phyloP scores from a whole-genome alignment of 202 grass and related monocot species.

The Saccharum hybrid region DNA sequence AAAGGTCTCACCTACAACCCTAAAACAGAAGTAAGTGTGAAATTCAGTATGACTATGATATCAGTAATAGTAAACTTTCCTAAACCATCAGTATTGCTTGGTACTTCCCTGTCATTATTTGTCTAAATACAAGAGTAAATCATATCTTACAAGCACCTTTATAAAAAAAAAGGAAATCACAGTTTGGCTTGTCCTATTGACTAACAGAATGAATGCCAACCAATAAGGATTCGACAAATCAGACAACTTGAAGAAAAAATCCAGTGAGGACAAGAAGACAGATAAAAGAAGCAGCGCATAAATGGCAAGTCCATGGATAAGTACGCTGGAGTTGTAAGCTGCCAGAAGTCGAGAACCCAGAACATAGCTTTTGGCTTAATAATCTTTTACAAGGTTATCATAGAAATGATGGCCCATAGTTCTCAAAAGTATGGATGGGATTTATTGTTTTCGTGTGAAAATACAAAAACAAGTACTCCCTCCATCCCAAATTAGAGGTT shows the following conservation, averaged over 20 bases:
- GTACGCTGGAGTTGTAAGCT: neutral
- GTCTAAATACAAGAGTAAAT: neutral
- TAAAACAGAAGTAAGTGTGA: neutral
- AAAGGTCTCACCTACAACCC: neutral
- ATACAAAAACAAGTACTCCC: neutral
- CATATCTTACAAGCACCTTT: neutral
- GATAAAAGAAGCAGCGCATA: neutral
- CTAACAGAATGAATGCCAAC: neutral
- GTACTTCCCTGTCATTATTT: neutral
- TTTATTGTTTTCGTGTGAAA: conserved; percentile 1
- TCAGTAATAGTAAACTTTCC: neutral
- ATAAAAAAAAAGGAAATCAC: conserved; percentile 11
- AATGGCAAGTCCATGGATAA: neutral
- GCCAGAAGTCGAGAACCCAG: neutral
- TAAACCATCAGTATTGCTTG: neutral
- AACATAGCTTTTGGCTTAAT: conserved; percentile 11
- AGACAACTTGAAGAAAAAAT: neutral
- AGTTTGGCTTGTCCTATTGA: neutral
- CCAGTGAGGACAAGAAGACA: neutral
- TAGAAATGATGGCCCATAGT: neutral
- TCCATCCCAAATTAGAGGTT: neutral
- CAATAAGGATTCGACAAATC: too few relatives aligned
- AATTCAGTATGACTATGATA: neutral
- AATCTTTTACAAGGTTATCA: neutral
- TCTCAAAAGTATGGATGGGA: conserved; percentile 1